A percentile compares a stretch with the other conserved stretches of the same genome.
phyloP scores from a whole-genome alignment of 2,329 filamentous ascomycete genomes.

The Diaporthe citriasiana region DNA sequence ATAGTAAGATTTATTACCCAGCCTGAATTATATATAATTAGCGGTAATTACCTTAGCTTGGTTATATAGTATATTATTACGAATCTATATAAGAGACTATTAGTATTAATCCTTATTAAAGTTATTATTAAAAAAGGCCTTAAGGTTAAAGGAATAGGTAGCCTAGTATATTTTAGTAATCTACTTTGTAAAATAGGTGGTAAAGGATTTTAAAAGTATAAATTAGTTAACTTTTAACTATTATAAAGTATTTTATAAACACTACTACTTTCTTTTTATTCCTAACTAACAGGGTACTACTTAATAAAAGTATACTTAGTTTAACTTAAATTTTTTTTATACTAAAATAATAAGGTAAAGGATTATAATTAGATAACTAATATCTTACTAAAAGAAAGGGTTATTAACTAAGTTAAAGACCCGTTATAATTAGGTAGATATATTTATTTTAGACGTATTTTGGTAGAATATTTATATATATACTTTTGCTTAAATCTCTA shows the following conservation, averaged over 20 bases:
- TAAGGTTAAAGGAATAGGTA: background rate
- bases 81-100: background rate
- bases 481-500: no score
- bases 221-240: background rate
- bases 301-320: background rate
- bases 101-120: no score
- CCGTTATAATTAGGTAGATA: no score
- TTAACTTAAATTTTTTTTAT: background rate
- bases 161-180: background rate
- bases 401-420: constrained; percentile 7
- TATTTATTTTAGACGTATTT: no score
- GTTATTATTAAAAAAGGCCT: background rate
- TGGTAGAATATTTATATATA: no score
- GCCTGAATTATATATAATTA: background rate
- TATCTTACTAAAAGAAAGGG: background rate
- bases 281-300: background rate
- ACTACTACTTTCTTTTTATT: background rate
- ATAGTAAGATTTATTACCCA: background rate
- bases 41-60: background rate
- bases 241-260: background rate
- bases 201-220: background rate
- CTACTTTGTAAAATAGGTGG: background rate
- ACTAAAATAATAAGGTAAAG: background rate
- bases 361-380: background rate
- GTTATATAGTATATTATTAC: background rate